Evolutionary conservation across 176 grass and related monocot species (phyloP).

Genomic region (Bothriochloa decipiens): DNA sequence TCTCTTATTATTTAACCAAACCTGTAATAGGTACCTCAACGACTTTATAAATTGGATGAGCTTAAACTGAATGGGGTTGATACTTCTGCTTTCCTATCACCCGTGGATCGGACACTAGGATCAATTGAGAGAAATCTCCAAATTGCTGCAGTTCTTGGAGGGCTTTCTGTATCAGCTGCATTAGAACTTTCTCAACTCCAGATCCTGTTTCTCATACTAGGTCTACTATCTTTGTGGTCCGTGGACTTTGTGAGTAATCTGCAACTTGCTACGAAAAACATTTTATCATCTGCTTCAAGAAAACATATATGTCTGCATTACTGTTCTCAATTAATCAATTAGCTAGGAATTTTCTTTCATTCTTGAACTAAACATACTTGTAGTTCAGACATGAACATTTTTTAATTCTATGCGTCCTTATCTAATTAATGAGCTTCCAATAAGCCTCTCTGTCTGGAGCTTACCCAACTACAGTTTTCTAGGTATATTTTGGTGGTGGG

Average conservation of each 20-base stretch:
- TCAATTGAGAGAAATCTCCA: constrained; percentile 84
- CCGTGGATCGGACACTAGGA: constrained; percentile 69
- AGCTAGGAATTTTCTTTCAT: background rate
- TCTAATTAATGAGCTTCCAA: background rate
- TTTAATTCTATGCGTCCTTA: background rate
- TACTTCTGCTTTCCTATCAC: constrained; percentile 72
- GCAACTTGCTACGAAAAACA: background rate
- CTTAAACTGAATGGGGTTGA: constrained; percentile 88
- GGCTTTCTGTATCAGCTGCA: constrained; percentile 50
- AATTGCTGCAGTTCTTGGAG: constrained; percentile 66
- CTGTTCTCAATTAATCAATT: constrained; percentile 15
- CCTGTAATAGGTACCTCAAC: constrained; percentile 71
- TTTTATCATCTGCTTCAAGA: background rate
- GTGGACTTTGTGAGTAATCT: constrained; percentile 79
- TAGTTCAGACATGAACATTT: background rate
- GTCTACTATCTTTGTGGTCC: constrained; percentile 74
- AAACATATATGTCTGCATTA: constrained; percentile 15
- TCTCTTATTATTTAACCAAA: constrained; percentile 29
- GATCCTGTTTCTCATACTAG: constrained; percentile 63
- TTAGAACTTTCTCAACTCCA: constrained; percentile 71
- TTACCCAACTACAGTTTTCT: constrained; percentile 63
- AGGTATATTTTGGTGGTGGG: constrained; percentile 79
- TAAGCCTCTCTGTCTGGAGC: constrained; percentile 32
- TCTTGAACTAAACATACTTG: background rate
- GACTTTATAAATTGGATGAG: constrained; percentile 81